Evolutionary conservation across 768 basidiomycete genomes (phyloP), one percentile per base, ranked within the genome.

Genomic region (Jaapia argillacea): DNA sequence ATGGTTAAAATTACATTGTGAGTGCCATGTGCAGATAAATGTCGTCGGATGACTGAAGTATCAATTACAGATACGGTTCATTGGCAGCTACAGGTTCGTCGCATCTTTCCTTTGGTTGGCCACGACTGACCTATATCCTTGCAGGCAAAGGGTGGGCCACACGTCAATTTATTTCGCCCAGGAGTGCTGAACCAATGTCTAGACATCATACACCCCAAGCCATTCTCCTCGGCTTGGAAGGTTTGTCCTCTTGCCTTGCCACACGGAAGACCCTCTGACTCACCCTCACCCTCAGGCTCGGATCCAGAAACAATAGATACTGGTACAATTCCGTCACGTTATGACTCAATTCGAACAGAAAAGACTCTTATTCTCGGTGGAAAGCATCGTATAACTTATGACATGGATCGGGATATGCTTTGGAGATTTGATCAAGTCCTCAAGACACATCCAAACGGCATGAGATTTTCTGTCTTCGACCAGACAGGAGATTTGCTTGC

Each of bases 271-370:
- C 6, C 36, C 13, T 6, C 26, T 4, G 31, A 35, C 16, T 7
- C 4, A 36, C 14, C 13, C 26, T 28, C 16, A 20, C 10, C 14
- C 33, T 35, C n/a, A n/a, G n/a, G n/a, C 35, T 87, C 84, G 31
- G 91, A 96, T 56, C 91, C 92, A 1, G 93, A 97, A 66, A 91
- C 88, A 2, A 85, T 97, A 46, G 88, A 93, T 55, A 84, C 85
- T 10, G 83, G 83, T 4, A 87, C 84, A 4, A 87, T 90, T 36
- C 74, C 82, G 6, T 72, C 79, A 3, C 79, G 88, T 16, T 90
- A 91, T 57, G 65, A 69, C 5, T 66, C 72, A 4, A 89, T 96
- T 44, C 56, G 83, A 16, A 54, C 67, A 24, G 78, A 74, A 53
- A 83, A 85, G 57, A 64, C 62, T 4, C 72, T 94, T 13, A 59